Percentiles rank a stretch among this genome's conserved stretches.
Evolutionary conservation across 2,329 filamentous ascomycete genomes (phyloP).

Genomic region (Colletotrichum sp.): DNA sequence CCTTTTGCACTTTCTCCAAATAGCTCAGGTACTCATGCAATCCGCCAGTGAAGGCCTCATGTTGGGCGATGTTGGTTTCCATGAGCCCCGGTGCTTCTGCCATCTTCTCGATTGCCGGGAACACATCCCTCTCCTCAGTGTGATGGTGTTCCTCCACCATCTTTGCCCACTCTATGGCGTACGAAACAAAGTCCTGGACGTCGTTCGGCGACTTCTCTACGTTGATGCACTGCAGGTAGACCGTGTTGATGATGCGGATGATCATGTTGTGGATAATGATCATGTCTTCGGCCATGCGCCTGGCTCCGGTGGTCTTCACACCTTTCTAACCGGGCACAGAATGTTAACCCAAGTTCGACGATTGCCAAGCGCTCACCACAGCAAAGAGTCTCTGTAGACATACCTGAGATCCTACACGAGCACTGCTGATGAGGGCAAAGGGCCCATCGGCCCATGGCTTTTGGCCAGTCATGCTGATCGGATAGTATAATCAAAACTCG

Average conservation of each 20-base stretch:
- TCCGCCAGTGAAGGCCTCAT: conserved; percentile 35
- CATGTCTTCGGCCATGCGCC: conserved; percentile 33
- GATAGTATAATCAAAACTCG: background rate
- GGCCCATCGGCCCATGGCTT: conserved; percentile 39
- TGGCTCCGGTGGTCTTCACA: conserved; percentile 23
- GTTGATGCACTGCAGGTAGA: conserved; percentile 29
- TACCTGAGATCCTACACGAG: conserved; percentile 28
- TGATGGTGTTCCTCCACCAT: conserved; percentile 35
- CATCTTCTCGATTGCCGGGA: conserved; percentile 34
- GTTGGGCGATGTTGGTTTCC: conserved; percentile 37
- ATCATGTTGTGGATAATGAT: conserved; percentile 34
- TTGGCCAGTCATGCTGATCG: background rate
- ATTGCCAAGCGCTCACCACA: background rate
- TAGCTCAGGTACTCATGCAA: conserved; percentile 37
- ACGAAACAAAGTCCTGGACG: conserved; percentile 32
- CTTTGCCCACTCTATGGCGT: conserved; percentile 26
- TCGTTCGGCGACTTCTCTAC: conserved; percentile 26
- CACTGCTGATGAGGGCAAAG: conserved; percentile 32
- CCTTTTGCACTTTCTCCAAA: conserved; percentile 29
- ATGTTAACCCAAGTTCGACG: background rate
- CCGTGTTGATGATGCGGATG: conserved; percentile 31
- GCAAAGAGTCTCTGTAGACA: background rate
- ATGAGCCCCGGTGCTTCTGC: conserved; percentile 31
- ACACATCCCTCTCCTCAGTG: conserved; percentile 35
- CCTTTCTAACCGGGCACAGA: conserved; percentile 9